Percentiles rank a stretch among this genome's conserved stretches.
These are phyloP conservation scores for Aspergillus neoniger DNA, from an alignment of 2,329 filamentous ascomycete genomes.

Conservation along the genomic window DNA sequence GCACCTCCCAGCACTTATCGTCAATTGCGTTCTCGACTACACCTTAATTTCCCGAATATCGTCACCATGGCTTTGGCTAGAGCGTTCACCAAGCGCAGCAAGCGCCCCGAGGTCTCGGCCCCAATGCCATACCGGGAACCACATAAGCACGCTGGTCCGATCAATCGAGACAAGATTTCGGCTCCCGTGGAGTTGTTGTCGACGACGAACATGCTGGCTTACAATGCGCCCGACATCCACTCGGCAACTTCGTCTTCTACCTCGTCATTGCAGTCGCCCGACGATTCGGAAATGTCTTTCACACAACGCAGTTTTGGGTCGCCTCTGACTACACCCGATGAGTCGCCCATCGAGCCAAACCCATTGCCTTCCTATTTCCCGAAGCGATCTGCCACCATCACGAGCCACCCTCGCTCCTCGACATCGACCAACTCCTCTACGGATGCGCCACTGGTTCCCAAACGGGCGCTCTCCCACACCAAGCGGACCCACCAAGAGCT, in stretches of 20 bases:
- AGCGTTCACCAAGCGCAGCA: constrained; percentile 52
- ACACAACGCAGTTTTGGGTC: constrained; percentile 54
- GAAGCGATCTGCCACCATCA: constrained; percentile 68
- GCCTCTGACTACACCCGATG: constrained; percentile 51
- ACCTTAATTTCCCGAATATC: constrained; percentile 7
- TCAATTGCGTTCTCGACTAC: constrained; percentile 5
- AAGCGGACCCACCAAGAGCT: constrained; percentile 81
- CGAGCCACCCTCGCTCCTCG: constrained; percentile 53
- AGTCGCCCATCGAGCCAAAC: constrained; percentile 55
- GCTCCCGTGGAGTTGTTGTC: constrained; percentile 82
- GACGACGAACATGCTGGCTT: constrained; percentile 94
- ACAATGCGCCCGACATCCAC: constrained; percentile 84
- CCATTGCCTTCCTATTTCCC: constrained; percentile 64
- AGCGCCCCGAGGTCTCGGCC: constrained; percentile 48
- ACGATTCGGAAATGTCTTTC: constrained; percentile 65
- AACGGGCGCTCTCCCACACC: constrained; percentile 80
- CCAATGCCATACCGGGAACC: constrained; percentile 48
- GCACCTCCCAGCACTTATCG: neutral
- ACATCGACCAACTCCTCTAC: constrained; percentile 48
- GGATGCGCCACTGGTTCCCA: constrained; percentile 69
- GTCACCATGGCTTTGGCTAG: constrained; percentile 45
- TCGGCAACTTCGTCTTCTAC: constrained; percentile 49
- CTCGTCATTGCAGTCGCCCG: constrained; percentile 62
- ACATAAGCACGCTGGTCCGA: constrained; percentile 49
- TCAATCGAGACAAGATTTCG: constrained; percentile 67